Evolutionary conservation across 176 grass and related monocot genomes (phyloP).

Genomic region (Triticum monococcum): DNA sequence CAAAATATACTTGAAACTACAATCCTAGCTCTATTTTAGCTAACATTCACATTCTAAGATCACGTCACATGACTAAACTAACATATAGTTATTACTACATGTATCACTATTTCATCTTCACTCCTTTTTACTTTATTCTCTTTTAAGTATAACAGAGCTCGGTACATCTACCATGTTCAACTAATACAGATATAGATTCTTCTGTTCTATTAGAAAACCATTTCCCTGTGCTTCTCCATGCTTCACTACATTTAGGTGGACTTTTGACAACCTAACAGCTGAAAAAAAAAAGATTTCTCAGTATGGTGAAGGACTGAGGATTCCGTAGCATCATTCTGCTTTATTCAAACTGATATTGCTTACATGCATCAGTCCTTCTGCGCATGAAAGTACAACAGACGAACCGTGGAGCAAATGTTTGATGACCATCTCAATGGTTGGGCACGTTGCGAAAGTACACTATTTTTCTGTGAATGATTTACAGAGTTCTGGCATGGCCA

Average conservation of each 20-base stretch:
- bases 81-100: neutral
- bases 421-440: neutral
- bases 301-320: neutral
- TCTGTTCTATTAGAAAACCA: neutral
- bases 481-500: neutral
- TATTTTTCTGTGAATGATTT: neutral
- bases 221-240: neutral
- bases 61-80: neutral
- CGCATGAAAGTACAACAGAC: neutral
- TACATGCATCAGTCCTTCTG: neutral
- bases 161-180: conserved; percentile 2
- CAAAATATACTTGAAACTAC: neutral
- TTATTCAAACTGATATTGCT: neutral
- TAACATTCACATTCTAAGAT: neutral
- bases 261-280: neutral
- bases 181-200: neutral
- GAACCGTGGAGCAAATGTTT: neutral
- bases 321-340: neutral
- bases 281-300: neutral
- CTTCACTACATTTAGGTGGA: neutral
- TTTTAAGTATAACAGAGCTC: neutral
- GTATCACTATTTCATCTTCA: neutral
- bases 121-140: neutral
- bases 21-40: neutral
- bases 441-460: neutral